Base-by-base conservation (phyloP, 805 yeast genomes). In the Saccharomycopsis olivae region DNA sequence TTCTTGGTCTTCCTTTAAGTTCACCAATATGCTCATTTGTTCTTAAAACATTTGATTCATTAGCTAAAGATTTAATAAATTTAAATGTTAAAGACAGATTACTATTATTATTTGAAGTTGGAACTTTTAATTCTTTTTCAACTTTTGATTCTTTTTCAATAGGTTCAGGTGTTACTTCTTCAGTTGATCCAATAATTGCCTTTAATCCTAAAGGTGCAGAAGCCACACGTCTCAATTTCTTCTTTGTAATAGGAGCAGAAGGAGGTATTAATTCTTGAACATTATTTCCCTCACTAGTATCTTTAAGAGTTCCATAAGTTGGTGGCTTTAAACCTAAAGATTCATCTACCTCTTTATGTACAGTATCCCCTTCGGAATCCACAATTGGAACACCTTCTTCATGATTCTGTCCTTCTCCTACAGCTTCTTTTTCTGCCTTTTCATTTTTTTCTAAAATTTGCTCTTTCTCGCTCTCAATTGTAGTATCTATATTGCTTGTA, bases 161-260 rank as follows among this genome's bases (percentile, higher is more conserved):
- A n/a, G n/a, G n/a, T n/a, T n/a, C n/a, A 20, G 25, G 8, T 30
- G 16, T 19, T 4, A 15, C 30, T n/a, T 37, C 40, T 15, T 36
- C 39, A 13, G 6, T 52, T 25, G 17, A 41, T 39, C 11, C 53
- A 63, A 43, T 50, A 51, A 43, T 63, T 46, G 47, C 60, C 38
- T 71, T 66, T 19, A 73, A 53, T 8, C 70, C 81, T 40, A 80
- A 64, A 9, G 95, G 95, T 1, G 92, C 94, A 0, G 95, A 84
- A 0, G 94, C 88, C 1, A 82, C 94, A 46, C 94, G 66, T 45
- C 92, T 64, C 18, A 83, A 60, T 16, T 65, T 42, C 33, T 13
- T 36, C 40, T 24, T 19, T 18, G 29, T 21, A 19, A 11, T 33
- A 24, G 5, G 14, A 23, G 17, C 29, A 15, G 5, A 13, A 14